Evolutionary conservation across 2,329 filamentous ascomycete species (phyloP).

Genomic region (Blumeriella jaapii): DNA sequence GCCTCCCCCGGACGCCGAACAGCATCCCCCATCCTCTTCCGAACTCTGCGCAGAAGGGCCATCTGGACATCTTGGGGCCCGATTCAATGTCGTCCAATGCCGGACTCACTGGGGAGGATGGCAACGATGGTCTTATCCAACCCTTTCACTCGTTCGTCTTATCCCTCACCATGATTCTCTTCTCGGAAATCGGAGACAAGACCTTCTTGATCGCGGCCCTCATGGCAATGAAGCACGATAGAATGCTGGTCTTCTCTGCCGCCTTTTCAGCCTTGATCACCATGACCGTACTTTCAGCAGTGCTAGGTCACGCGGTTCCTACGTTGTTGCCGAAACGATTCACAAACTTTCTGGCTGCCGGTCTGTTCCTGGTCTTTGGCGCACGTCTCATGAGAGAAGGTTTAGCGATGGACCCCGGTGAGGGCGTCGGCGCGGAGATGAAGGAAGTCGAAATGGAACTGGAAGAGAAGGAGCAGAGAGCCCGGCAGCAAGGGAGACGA

Average conservation of each 20-base stretch:
- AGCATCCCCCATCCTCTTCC: conserved; percentile 62
- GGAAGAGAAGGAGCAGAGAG: conserved; percentile 79
- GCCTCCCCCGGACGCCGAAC: conserved; percentile 68
- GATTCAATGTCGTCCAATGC: conserved; percentile 29
- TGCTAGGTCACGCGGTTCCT: conserved; percentile 86
- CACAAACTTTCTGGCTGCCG: conserved; percentile 76
- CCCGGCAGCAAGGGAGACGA: conserved; percentile 52
- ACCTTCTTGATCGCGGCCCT: conserved; percentile 94
- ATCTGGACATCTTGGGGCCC: conserved; percentile 41
- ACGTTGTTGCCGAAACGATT: conserved; percentile 81
- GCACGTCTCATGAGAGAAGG: conserved; percentile 76
- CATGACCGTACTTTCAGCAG: conserved; percentile 91
- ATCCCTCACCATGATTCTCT: conserved; percentile 92
- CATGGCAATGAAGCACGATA: conserved; percentile 98
- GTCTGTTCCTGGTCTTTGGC: conserved; percentile 83
- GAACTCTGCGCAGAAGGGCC: conserved; percentile 52
- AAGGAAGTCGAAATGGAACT: conserved; percentile 91
- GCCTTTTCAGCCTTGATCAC: conserved; percentile 83
- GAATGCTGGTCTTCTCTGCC: conserved; percentile 84
- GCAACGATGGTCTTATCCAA: conserved; percentile 53
- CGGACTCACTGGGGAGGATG: conserved; percentile 31
- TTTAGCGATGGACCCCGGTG: conserved; percentile 75
- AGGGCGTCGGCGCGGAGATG: conserved; percentile 94
- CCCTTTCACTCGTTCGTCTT: conserved; percentile 82
- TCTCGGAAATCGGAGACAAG: conserved; percentile 96